phyloP scores from a whole-genome alignment of 2,329 filamentous ascomycete genomes.

The Rhexocercosporidium sp. region DNA sequence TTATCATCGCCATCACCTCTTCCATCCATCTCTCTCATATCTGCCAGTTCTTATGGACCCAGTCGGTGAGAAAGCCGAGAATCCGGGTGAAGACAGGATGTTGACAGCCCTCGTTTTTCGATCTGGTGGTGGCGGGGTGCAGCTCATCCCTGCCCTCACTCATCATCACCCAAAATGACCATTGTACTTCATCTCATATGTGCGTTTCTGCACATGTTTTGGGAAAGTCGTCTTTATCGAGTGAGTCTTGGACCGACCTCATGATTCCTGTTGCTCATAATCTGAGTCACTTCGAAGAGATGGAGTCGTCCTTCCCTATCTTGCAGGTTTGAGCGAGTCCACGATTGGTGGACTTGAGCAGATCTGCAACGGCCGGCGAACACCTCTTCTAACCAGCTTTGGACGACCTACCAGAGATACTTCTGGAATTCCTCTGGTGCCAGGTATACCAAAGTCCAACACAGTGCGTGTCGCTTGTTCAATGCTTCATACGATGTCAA shows the following conservation, averaged over 20 bases:
- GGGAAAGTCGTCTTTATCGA: too few species aligned
- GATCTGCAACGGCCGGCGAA: constrained; percentile 19
- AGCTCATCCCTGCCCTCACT: neutral
- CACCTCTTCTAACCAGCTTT: constrained; percentile 25
- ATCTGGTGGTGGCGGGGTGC: constrained; percentile 2
- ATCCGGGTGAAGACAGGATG: neutral
- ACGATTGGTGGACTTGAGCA: too few species aligned
- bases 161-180: neutral
- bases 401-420: constrained; percentile 24
- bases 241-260: too few species aligned
- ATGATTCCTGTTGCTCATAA: neutral
- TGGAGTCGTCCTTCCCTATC: neutral
- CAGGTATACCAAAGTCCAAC: constrained; percentile 6
- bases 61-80: neutral
- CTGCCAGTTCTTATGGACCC: neutral
- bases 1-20: neutral
- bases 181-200: neutral
- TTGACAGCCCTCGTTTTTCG: neutral
- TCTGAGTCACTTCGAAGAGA: neutral
- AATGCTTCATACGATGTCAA: constrained; percentile 28
- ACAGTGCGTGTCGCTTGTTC: constrained; percentile 23
- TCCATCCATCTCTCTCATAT: neutral
- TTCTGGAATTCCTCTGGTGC: constrained; percentile 1
- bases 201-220: neutral
- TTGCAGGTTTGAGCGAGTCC: too few species aligned